These are phyloP conservation scores for Zizania palustris DNA, from an alignment of 202 grass and related monocot species.

Conservation along the genomic window DNA sequence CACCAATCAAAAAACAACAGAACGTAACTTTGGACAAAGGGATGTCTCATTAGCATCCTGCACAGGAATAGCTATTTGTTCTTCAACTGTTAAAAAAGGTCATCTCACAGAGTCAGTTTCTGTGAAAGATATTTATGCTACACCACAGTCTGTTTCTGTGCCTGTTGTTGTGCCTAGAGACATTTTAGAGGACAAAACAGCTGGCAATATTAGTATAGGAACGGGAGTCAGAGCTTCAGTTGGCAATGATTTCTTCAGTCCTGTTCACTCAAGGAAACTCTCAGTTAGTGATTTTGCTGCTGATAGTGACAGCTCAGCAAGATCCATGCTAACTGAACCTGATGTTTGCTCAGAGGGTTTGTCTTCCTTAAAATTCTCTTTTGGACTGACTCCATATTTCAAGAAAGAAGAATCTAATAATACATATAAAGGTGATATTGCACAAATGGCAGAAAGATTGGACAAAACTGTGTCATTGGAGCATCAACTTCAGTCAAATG, in stretches of 20 bases:
- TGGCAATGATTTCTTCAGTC: slow-evolving; percentile 34
- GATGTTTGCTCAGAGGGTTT: slow-evolving; percentile 55
- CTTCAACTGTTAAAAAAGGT: slow-evolving; percentile 52
- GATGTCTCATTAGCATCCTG: slow-evolving; percentile 42
- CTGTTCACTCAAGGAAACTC: slow-evolving; percentile 46
- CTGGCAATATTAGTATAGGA: slow-evolving; percentile 46
- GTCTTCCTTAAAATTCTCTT: slow-evolving; percentile 55
- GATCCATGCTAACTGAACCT: slow-evolving; percentile 39
- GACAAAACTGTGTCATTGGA: slow-evolving; percentile 53
- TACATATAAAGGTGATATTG: slow-evolving; percentile 32
- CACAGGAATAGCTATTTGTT: slow-evolving; percentile 41
- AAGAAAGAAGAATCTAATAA: slow-evolving; percentile 41
- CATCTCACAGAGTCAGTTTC: slow-evolving; percentile 41
- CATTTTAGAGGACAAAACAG: slow-evolving; percentile 62
- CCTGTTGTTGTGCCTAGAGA: slow-evolving; percentile 78
- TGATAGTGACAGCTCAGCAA: slow-evolving; percentile 48
- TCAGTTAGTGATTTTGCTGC: slow-evolving; percentile 34
- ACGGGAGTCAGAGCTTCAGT: slow-evolving; percentile 41
- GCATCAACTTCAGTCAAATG: slow-evolving; percentile 42
- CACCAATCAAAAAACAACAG: slow-evolving; percentile 45
- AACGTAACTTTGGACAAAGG: slow-evolving; percentile 43
- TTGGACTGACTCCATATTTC: slow-evolving; percentile 37
- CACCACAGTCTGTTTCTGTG: slow-evolving; percentile 45
- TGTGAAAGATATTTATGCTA: slow-evolving; percentile 71
- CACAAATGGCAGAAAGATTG: slow-evolving; percentile 56